Evolutionary conservation across 1,284 basidiomycete genomes (phyloP).

Genomic region (Ceratobasidium sp.): DNA sequence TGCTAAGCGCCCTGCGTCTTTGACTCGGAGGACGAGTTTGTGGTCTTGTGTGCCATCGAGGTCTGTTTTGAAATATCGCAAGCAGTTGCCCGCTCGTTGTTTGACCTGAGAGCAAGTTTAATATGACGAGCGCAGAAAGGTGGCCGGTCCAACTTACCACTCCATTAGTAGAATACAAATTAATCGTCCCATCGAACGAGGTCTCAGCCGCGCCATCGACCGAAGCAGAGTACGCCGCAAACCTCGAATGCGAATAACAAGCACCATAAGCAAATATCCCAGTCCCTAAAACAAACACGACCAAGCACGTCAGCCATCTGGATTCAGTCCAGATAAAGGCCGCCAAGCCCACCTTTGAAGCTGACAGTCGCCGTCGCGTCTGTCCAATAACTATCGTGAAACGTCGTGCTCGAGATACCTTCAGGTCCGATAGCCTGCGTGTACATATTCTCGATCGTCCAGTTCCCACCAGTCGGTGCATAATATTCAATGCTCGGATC

Average conservation of each 20-base stretch:
- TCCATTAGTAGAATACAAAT: constrained; percentile 25
- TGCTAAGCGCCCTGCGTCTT: constrained; percentile 20
- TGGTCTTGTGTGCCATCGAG: constrained; percentile 12
- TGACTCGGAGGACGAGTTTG: constrained; percentile 17
- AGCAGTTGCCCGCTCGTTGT: constrained; percentile 38
- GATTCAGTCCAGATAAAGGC: no score
- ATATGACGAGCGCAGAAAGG: no score
- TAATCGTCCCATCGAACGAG: constrained; percentile 28
- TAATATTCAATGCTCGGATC: constrained; percentile 20
- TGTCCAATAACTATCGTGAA: constrained; percentile 31
- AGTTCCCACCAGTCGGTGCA: constrained; percentile 10
- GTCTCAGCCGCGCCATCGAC: constrained; percentile 17
- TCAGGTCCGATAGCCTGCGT: background rate
- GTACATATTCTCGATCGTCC: constrained; percentile 23
- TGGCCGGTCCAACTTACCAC: background rate
- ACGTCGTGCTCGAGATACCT: constrained; percentile 13
- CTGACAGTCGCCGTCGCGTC: constrained; percentile 31
- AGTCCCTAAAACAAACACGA: constrained; percentile 3
- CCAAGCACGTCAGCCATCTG: background rate
- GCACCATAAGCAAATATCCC: constrained; percentile 30
- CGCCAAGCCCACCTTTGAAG: constrained; percentile 41
- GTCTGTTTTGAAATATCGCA: constrained; percentile 29
- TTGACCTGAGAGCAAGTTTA: constrained; percentile 15
- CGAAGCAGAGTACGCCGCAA: constrained; percentile 28
- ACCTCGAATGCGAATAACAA: constrained; percentile 29